Evolutionary conservation across 805 yeast genomes (phyloP).

Genomic region (Schwanniomyces vanrijiae): DNA sequence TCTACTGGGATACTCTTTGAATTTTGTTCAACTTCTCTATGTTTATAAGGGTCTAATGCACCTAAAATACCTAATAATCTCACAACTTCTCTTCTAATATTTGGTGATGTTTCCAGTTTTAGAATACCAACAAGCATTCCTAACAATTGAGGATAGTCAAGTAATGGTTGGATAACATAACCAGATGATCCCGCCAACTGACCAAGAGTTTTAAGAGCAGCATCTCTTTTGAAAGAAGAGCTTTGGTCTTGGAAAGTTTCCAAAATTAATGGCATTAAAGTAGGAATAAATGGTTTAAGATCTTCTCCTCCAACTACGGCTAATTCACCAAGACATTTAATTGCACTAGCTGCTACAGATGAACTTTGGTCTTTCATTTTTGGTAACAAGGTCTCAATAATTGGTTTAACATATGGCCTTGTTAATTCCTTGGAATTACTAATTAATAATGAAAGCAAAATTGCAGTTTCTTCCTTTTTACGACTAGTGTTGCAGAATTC

Average conservation of each 20-base stretch:
- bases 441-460: constrained; percentile 69
- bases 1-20: constrained; percentile 59
- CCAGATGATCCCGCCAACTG: constrained; percentile 90
- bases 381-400: constrained; percentile 80
- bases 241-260: constrained; percentile 92
- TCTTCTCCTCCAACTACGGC: constrained; percentile 88
- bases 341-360: constrained; percentile 82
- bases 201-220: constrained; percentile 85
- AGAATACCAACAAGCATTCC: constrained; percentile 80
- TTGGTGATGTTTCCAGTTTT: constrained; percentile 73
- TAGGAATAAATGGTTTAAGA: constrained; percentile 66
- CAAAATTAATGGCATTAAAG: constrained; percentile 82
- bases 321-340: constrained; percentile 85
- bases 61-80: constrained; percentile 89
- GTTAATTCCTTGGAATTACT: constrained; percentile 79
- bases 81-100: constrained; percentile 83
- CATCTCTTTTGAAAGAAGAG: constrained; percentile 82
- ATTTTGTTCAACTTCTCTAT: constrained; percentile 82
- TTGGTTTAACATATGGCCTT: constrained; percentile 86
- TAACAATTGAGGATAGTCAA: constrained; percentile 87
- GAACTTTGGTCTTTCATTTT: constrained; percentile 71
- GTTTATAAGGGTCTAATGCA: constrained; percentile 95
- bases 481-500: constrained; percentile 76
- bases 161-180: constrained; percentile 88
- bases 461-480: constrained; percentile 85